phyloP scores from a whole-genome alignment of 768 basidiomycete genomes.

The Pleurotus cornucopiae region DNA sequence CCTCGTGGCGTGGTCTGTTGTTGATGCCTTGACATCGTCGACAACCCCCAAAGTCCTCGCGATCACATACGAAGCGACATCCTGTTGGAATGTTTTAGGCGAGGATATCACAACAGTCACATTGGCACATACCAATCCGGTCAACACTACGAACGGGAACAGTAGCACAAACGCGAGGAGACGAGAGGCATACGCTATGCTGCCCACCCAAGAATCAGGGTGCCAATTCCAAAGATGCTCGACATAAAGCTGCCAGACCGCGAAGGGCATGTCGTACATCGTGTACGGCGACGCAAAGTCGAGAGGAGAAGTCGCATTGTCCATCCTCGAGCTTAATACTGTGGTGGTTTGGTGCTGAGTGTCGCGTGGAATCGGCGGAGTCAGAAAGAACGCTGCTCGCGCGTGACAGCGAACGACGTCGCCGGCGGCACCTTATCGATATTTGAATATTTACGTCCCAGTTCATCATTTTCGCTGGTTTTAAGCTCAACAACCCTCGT shows the following conservation, averaged over 20 bases:
- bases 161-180: constrained; percentile 61
- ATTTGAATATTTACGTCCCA: constrained; percentile 1
- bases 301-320: constrained; percentile 22
- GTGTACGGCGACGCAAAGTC: constrained; percentile 24
- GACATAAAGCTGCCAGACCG: constrained; percentile 58
- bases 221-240: constrained; percentile 62
- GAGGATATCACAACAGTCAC: constrained; percentile 10
- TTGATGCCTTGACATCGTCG: constrained; percentile 71
- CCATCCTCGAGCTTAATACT: background rate
- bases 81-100: constrained; percentile 35
- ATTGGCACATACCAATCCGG: constrained; percentile 44
- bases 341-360: background rate
- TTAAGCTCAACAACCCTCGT: too few relatives aligned
- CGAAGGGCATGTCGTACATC: constrained; percentile 32
- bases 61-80: constrained; percentile 77
- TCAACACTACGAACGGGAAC: constrained; percentile 55
- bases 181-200: constrained; percentile 58
- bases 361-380: background rate
- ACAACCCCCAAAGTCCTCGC: constrained; percentile 78
- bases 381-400: background rate
- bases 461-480: background rate
- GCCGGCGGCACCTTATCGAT: too few relatives aligned
- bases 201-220: constrained; percentile 63
- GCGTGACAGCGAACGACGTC: too few relatives aligned
- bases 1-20: constrained; percentile 50